phyloP scores from a whole-genome alignment of 2,329 filamentous ascomycete species.

The Coleophoma eucalyptorum region DNA sequence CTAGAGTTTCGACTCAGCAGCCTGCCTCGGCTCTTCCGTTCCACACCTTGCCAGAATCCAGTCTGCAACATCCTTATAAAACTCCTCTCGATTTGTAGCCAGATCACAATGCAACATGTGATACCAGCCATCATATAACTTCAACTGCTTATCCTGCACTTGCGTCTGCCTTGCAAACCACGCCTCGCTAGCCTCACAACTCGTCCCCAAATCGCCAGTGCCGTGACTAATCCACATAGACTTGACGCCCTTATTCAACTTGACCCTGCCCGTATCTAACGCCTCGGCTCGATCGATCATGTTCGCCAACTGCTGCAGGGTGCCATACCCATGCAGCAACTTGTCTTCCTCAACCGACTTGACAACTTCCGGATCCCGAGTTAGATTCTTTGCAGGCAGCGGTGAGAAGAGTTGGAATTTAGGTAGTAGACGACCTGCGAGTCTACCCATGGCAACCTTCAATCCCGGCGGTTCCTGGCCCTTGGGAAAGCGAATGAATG shows the following conservation, averaged over 20 bases:
- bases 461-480: slow-evolving; percentile 59
- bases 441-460: slow-evolving; percentile 60
- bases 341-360: slow-evolving; percentile 60
- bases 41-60: slow-evolving; percentile 56
- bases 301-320: slow-evolving; percentile 73
- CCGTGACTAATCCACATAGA: slow-evolving; percentile 74
- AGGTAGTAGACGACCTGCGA: slow-evolving; percentile 67
- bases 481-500: slow-evolving; percentile 71
- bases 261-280: slow-evolving; percentile 53
- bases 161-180: slow-evolving; percentile 54
- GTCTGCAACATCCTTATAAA: slow-evolving; percentile 53
- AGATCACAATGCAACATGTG: slow-evolving; percentile 68
- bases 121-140: slow-evolving; percentile 71
- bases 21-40: slow-evolving; percentile 2
- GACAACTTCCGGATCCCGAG: slow-evolving; percentile 61
- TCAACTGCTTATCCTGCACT: slow-evolving; percentile 66
- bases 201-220: slow-evolving; percentile 66
- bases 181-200: slow-evolving; percentile 58
- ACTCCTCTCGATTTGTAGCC: slow-evolving; percentile 30
- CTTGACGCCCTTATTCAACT: slow-evolving; percentile 48
- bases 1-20: slow-evolving; percentile 13
- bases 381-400: slow-evolving; percentile 61
- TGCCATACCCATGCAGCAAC: slow-evolving; percentile 79
- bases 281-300: slow-evolving; percentile 70
- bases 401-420: slow-evolving; percentile 61